phyloP scores from a whole-genome alignment of 192 early-diverging fungal species.

The Phycomyces blakesleeanus region DNA sequence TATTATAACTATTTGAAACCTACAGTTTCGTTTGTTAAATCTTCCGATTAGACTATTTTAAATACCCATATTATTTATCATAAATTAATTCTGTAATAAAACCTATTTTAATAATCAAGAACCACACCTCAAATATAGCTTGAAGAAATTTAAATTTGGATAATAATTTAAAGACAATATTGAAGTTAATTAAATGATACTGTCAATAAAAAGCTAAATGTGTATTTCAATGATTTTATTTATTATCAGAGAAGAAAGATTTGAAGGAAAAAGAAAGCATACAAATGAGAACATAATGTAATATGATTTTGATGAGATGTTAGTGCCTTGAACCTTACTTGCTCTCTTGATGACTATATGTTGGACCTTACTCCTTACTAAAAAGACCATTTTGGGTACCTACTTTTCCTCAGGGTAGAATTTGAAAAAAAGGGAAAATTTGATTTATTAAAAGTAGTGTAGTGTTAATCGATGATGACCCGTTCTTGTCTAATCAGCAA shows the following conservation, averaged over 20 bases:
- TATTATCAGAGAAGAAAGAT: slow-evolving; percentile 1
- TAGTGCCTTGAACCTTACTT: slow-evolving; percentile 2
- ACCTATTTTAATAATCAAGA: too few relatives aligned
- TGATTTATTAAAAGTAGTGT: too few relatives aligned
- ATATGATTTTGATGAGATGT: background rate
- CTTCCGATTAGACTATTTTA: background rate
- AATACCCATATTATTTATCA: background rate
- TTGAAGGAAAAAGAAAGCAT: background rate
- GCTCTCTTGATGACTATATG: slow-evolving; percentile 7
- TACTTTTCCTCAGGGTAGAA: too few relatives aligned
- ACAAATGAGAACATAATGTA: background rate
- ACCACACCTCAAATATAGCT: too few relatives aligned
- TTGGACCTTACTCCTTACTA: slow-evolving; percentile 4
- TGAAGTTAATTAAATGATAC: background rate
- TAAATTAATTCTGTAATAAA: too few relatives aligned
- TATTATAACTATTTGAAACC: slow-evolving; percentile 13
- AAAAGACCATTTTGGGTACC: too few relatives aligned
- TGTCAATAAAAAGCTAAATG: slow-evolving; percentile 1
- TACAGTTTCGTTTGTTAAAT: slow-evolving; percentile 11
- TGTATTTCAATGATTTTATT: background rate
- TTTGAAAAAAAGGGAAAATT: too few relatives aligned
- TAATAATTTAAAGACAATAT: slow-evolving; percentile 1
- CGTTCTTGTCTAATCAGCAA: too few relatives aligned
- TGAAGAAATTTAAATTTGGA: too few relatives aligned
- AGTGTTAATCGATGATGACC: too few relatives aligned